Evolutionary conservation across 306 rosid species (phyloP), one percentile per base, ranked within the genome.

Genomic region (Quercus parvula): DNA sequence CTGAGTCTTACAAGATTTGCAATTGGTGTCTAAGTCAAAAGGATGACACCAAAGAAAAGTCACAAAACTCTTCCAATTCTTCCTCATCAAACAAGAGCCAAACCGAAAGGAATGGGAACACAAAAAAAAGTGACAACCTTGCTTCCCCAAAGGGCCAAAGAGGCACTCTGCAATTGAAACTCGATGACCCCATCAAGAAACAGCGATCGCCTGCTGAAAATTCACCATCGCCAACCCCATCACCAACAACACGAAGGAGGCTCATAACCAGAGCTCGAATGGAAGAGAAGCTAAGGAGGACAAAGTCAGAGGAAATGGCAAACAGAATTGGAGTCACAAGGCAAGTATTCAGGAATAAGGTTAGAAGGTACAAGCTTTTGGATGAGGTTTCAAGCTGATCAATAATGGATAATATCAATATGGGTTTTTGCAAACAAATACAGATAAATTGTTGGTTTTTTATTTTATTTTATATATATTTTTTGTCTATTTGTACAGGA

Each of bases 321-420:
- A 86, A 82, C 12, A 72, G 49, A 9, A 81, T 2, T 46, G 88
- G 87, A 84, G 74, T 83, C 75, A 82, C 86, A 11, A 90, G 78
- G 75, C 98, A 71, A 49, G 91, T 88, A 20, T 89, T 90, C 57
- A 90, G 94, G 91, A 91, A 89, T 64, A 95, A 91, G 88, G 98
- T 89, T 5, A 91, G 99, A 84, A 93, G 98, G 94, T 95, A 95
- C 76, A 95, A 93, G 87, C 98, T 93, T 83, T 81, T 95, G 82
- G 99, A 95, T 64, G 98, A 93, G 85, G 99, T 95, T 87, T 91
- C 99, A 3, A 91, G 95, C 84, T 93, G 79, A 77, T 70, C 33
- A 46, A 70, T 17, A 46, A 70, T 17, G 11, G 31, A 46, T 14
- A 15, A 64, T 41, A 62, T 76, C 19, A 84, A 49, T 44, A 77